These are phyloP conservation scores for Yarrowia sp. DNA, from an alignment of 805 yeast genomes.

Conservation along the genomic window DNA sequence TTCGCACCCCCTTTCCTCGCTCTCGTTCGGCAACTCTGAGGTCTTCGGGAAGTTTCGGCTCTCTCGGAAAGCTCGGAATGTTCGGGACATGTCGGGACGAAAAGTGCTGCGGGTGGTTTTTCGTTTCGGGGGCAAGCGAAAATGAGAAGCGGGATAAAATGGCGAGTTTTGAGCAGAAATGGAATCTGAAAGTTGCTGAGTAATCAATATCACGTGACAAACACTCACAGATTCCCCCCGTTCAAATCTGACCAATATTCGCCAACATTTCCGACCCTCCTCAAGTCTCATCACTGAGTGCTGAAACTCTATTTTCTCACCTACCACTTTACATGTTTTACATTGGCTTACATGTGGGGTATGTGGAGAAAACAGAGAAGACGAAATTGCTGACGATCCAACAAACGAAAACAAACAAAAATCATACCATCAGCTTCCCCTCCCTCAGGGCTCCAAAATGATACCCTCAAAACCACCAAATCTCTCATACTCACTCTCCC, in stretches of 20 bases:
- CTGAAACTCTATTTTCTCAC: background rate
- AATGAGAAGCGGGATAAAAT: background rate
- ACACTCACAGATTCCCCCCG: too few species aligned
- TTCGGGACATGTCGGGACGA: slow-evolving; percentile 20
- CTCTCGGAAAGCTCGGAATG: slow-evolving; percentile 5
- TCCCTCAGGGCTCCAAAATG: background rate
- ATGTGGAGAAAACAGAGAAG: background rate
- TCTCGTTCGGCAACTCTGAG: background rate
- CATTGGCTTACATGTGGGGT: slow-evolving; percentile 39
- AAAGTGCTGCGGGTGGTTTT: slow-evolving; percentile 24
- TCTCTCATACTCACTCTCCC: too few species aligned
- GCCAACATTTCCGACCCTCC: too few species aligned
- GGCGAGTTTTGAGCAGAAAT: too few species aligned
- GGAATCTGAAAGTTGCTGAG: background rate
- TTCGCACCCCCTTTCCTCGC: too few species aligned
- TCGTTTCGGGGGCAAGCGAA: slow-evolving; percentile 18
- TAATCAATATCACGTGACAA: background rate
- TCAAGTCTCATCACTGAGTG: too few species aligned
- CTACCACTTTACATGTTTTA: slow-evolving; percentile 35
- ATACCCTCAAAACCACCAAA: too few species aligned
- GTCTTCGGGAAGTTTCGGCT: slow-evolving; percentile 13
- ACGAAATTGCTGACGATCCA: too few species aligned
- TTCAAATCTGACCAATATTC: too few species aligned
- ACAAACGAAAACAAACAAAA: too few species aligned
- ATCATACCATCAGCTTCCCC: too few species aligned